Evolutionary conservation across 495 filamentous ascomycete genomes (phyloP).

Genomic region (Massariosphaeria phaeospora): DNA sequence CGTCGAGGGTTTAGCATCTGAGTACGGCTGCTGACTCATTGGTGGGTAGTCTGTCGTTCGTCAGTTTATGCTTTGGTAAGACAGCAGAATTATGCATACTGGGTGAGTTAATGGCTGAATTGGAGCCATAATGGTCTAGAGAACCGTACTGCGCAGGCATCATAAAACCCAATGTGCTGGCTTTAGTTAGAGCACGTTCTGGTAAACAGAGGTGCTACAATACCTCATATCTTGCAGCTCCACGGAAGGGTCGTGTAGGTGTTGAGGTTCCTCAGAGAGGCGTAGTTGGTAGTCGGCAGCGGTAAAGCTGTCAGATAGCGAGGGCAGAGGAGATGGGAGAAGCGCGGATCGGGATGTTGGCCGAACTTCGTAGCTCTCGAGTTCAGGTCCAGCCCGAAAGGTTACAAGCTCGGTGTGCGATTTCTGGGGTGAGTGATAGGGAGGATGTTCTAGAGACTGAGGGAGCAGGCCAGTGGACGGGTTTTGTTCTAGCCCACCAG

Average conservation of each 20-base stretch:
- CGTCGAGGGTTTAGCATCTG: conserved; percentile 8
- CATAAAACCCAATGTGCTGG: conserved; percentile 31
- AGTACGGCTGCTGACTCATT: conserved; percentile 19
- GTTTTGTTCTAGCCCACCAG: conserved; percentile 12
- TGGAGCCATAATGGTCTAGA: conserved; percentile 25
- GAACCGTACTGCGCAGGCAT: conserved; percentile 31
- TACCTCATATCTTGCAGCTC: conserved; percentile 35
- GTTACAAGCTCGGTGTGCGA: conserved; percentile 6
- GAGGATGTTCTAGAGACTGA: conserved; percentile 21
- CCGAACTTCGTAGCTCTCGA: background rate
- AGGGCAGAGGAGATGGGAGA: conserved; percentile 21
- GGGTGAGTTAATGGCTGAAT: conserved; percentile 19
- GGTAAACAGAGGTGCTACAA: background rate
- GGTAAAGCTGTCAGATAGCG: conserved; percentile 11
- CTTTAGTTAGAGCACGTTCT: background rate
- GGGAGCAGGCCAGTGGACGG: conserved; percentile 18
- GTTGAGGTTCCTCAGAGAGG: conserved; percentile 22
- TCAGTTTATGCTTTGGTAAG: background rate
- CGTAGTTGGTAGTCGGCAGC: conserved; percentile 17
- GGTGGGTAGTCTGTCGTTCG: conserved; percentile 16
- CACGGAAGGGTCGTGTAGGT: conserved; percentile 17
- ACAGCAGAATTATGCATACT: background rate
- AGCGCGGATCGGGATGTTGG: conserved; percentile 6
- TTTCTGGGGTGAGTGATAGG: conserved; percentile 18
- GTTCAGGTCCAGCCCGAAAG: background rate